phyloP scores from a whole-genome alignment of 2,329 filamentous ascomycete genomes.

The Emericellopsis cladophorae region DNA sequence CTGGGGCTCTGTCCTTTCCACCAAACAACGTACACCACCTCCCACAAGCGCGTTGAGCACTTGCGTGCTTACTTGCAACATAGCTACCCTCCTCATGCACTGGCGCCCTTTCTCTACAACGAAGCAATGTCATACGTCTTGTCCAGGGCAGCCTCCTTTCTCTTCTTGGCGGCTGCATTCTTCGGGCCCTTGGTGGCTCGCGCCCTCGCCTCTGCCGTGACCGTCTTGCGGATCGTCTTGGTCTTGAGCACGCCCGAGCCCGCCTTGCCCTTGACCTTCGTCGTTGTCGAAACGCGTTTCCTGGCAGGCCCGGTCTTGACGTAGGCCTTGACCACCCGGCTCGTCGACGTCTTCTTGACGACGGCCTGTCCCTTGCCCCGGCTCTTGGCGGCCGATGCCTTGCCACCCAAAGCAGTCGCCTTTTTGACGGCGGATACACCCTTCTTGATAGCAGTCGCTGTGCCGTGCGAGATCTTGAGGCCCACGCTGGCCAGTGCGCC shows the following conservation, averaged over 20 bases:
- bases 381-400: conserved; percentile 9
- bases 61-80: too few species aligned
- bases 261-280: not conserved
- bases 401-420: conserved; percentile 14
- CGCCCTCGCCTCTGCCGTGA: too few species aligned
- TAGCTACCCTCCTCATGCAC: too few species aligned
- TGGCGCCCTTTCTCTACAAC: too few species aligned
- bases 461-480: conserved; percentile 21
- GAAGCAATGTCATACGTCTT: not conserved
- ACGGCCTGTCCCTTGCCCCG: not conserved
- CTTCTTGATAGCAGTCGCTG: conserved; percentile 22
- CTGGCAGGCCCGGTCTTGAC: conserved; percentile 7
- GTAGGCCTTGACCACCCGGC: conserved; percentile 16
- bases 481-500: conserved; percentile 19
- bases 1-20: too few species aligned
- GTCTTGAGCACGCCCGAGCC: too few species aligned
- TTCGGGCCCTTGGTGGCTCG: not conserved
- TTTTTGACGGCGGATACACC: conserved; percentile 9
- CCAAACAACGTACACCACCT: too few species aligned
- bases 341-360: conserved; percentile 6
- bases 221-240: too few species aligned
- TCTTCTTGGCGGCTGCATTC: not conserved
- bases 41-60: too few species aligned
- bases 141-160: not conserved
- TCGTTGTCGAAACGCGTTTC: conserved; percentile 5